phyloP scores from a whole-genome alignment of 768 basidiomycete genomes.

The Mycena pura region DNA sequence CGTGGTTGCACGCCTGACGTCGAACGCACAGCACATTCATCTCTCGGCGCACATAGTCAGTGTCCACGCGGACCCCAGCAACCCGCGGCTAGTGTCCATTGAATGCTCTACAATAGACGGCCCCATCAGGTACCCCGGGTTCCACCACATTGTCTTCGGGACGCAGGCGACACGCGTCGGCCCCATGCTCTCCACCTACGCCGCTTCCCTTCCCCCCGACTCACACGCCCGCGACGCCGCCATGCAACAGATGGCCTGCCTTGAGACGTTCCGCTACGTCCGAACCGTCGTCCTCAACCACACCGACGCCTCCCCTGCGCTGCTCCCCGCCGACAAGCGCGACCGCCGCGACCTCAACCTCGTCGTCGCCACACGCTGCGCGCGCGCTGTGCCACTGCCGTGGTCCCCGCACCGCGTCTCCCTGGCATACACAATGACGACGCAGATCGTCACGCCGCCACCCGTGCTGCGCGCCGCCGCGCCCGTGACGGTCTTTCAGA shows the following conservation, averaged over 20 bases:
- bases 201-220: slow-evolving; percentile 41
- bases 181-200: slow-evolving; percentile 57
- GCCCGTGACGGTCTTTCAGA: slow-evolving; percentile 60
- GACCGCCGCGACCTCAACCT: slow-evolving; percentile 77
- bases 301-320: slow-evolving; percentile 53
- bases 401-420: slow-evolving; percentile 44
- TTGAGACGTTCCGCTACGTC: slow-evolving; percentile 61
- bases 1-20: slow-evolving; percentile 59
- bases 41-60: slow-evolving; percentile 57
- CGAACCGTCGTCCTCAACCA: slow-evolving; percentile 74
- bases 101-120: slow-evolving; percentile 42
- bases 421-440: slow-evolving; percentile 70
- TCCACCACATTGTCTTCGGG: slow-evolving; percentile 73
- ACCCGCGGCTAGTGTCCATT: slow-evolving; percentile 44
- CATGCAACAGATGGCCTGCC: slow-evolving; percentile 51
- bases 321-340: slow-evolving; percentile 56
- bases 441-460: slow-evolving; percentile 56
- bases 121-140: slow-evolving; percentile 47
- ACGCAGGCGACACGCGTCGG: slow-evolving; percentile 75
- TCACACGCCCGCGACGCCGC: slow-evolving; percentile 36
- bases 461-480: slow-evolving; percentile 42
- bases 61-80: slow-evolving; percentile 46
- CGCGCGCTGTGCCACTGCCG: slow-evolving; percentile 1
- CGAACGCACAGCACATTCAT: slow-evolving; percentile 57
- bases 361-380: slow-evolving; percentile 28